Conservation (phyloP, 768 basidiomycete species). For the Mycena galopus region DNA sequence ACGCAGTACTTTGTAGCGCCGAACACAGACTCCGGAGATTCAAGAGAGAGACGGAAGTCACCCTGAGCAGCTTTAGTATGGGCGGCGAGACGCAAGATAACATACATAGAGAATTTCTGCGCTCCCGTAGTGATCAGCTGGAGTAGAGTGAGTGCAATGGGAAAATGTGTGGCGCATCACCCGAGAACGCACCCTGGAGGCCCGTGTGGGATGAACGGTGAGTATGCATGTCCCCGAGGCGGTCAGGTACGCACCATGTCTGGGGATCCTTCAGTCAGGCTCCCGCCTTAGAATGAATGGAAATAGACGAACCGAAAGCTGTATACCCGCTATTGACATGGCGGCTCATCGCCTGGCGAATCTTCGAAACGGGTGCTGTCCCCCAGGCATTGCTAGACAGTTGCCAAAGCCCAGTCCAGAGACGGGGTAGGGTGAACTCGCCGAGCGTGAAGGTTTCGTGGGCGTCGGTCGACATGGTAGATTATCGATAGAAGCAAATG, state of each 20-base stretch:
- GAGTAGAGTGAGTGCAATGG: constrained; percentile 6
- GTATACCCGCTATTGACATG: constrained; percentile 59
- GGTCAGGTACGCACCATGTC: constrained; percentile 26
- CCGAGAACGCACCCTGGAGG: constrained; percentile 23
- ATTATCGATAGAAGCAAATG: constrained; percentile 11
- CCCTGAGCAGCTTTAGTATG: constrained; percentile 61
- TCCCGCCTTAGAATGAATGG: neutral
- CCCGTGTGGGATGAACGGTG: neutral
- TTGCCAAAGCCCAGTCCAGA: constrained; percentile 36
- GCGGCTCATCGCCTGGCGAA: constrained; percentile 35
- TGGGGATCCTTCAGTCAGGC: neutral
- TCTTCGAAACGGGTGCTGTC: constrained; percentile 28
- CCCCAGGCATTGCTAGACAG: constrained; percentile 37
- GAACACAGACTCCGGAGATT: constrained; percentile 58
- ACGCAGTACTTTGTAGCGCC: constrained; percentile 93
- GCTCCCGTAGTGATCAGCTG: constrained; percentile 91
- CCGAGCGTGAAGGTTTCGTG: constrained; percentile 36
- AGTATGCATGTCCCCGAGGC: neutral
- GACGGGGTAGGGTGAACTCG: constrained; percentile 32
- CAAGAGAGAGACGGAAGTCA: constrained; percentile 68
- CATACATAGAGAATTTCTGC: constrained; percentile 86
- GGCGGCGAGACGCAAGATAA: constrained; percentile 31
- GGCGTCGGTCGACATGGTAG: constrained; percentile 18
- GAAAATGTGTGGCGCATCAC: constrained; percentile 1
- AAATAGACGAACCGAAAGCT: constrained; percentile 22